These are phyloP conservation scores for Pluteus cervinus DNA, from an alignment of 768 basidiomycete genomes.

Conservation along the genomic window DNA sequence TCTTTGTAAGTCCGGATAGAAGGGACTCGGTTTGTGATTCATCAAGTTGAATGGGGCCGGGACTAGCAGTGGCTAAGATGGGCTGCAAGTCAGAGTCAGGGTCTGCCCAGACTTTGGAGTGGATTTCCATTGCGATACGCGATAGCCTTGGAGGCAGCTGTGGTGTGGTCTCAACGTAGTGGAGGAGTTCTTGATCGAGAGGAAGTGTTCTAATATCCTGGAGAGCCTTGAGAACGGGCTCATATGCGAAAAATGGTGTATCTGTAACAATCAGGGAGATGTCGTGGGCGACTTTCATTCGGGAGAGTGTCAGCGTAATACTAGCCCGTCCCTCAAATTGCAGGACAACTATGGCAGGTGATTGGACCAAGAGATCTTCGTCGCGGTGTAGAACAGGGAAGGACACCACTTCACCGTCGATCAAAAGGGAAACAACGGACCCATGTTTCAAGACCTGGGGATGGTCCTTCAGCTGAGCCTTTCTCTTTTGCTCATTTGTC, in stretches of 20 bases:
- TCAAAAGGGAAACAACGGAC: slow-evolving; percentile 46
- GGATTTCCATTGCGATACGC: slow-evolving; percentile 9
- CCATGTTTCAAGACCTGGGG: slow-evolving; percentile 44
- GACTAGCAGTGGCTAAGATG: slow-evolving; percentile 28
- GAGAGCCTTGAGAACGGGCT: slow-evolving; percentile 54
- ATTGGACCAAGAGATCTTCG: slow-evolving; percentile 42
- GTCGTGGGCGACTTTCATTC: slow-evolving; percentile 26
- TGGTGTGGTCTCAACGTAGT: slow-evolving; percentile 35
- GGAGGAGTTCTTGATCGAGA: slow-evolving; percentile 43
- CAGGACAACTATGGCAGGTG: slow-evolving; percentile 45
- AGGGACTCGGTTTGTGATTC: slow-evolving; percentile 41
- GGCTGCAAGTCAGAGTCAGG: slow-evolving; percentile 33
- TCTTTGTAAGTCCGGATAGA: slow-evolving; percentile 47
- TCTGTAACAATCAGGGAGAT: slow-evolving; percentile 52
- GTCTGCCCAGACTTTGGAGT: slow-evolving; percentile 21
- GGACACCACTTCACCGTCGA: slow-evolving; percentile 40
- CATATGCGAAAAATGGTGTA: slow-evolving; percentile 56
- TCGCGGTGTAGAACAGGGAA: slow-evolving; percentile 51
- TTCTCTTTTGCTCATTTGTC: slow-evolving; percentile 14
- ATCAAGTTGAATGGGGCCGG: slow-evolving; percentile 43
- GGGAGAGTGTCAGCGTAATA: slow-evolving; percentile 30
- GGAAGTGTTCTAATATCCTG: slow-evolving; percentile 41
- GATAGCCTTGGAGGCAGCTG: slow-evolving; percentile 8
- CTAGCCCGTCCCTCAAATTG: slow-evolving; percentile 41
- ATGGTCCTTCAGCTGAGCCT: slow-evolving; percentile 33